Evolutionary conservation across 148 eudicot species (phyloP), one percentile per base, ranked within the genome.

Genomic region (Vaccinium vitisidaea): DNA sequence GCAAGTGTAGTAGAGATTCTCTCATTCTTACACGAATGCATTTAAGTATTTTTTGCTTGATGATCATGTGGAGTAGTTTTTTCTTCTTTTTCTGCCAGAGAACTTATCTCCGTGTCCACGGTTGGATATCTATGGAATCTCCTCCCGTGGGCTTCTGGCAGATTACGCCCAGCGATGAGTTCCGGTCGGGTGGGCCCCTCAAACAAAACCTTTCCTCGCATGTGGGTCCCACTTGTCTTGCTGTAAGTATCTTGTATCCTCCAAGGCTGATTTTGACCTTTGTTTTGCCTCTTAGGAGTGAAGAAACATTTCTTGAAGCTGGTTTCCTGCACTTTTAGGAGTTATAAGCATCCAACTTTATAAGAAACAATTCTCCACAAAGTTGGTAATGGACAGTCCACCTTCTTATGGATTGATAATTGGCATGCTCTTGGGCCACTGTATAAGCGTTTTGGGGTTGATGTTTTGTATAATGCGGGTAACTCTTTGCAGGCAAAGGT

Each of bases 201-300:
- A 96, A 96, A 79, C 98, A 96, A 87, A 92, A 92, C 61, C 93
- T 96, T 80, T 90, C 97, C 48, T 96, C 99, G 69, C 98, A 96
- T 89, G 99, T 95, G 70, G 97, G 96, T 50, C 99, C 99, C 52
- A 84, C 83, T 10, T 87, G 92, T 84, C 91, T 93, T 63, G 93
- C 95, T 65, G 98, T 92, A 84, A 90, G 95, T 86, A 48, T 2
- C 73, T 82, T 43, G 15, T 59, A 36, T 3, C 76, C 39, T 21
- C 39, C 25, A 59, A 56, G 39, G 16, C 39, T 69, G 74, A 69
- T 21, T 12, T 7, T 50, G 56, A 21, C 25, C 15, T 75, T 63
- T 63, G n/a, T 18, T 63, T 18, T 76, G 39, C 50, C 32, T 78
- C 77, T 43, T 69, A 27, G 27, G 48, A 55, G 32, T 27, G 11